These are phyloP conservation scores for Salmacisia buchloeana DNA, from an alignment of 1,284 basidiomycete species.

Conservation along the genomic window DNA sequence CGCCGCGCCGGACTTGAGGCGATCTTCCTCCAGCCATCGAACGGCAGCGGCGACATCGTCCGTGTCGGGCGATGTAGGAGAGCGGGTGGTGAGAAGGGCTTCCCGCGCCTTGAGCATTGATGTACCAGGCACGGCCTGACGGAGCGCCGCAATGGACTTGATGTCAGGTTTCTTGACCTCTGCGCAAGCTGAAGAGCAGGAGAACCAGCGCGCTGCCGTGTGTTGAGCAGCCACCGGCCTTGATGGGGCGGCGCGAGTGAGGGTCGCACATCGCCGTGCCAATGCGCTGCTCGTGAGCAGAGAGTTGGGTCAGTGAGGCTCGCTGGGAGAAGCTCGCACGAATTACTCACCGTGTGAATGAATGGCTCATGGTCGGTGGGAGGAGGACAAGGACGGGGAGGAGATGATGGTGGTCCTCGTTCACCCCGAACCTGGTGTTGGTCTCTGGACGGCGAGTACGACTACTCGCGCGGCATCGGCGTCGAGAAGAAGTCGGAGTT, in stretches of 20 bases:
- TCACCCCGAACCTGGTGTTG: too few species aligned
- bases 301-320: too few species aligned
- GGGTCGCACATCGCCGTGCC: background rate
- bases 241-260: background rate
- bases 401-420: too few species aligned
- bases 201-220: background rate
- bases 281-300: background rate
- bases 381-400: too few species aligned
- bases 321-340: too few species aligned
- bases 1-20: conserved; percentile 64
- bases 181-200: background rate
- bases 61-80: conserved; percentile 49
- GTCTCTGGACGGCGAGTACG: too few species aligned
- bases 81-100: conserved; percentile 64
- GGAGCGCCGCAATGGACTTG: conserved; percentile 76
- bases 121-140: conserved; percentile 65
- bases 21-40: conserved; percentile 72
- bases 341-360: too few species aligned
- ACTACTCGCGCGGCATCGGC: background rate
- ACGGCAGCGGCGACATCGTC: conserved; percentile 72
- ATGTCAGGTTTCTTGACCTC: conserved; percentile 52
- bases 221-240: background rate
- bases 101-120: conserved; percentile 82
- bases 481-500: background rate
- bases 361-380: too few species aligned